A percentile compares a stretch with the other conserved stretches of the same genome.
These are phyloP conservation scores for Solanum chiquidenum DNA, from an alignment of 257 asterid species.

Conservation along the genomic window DNA sequence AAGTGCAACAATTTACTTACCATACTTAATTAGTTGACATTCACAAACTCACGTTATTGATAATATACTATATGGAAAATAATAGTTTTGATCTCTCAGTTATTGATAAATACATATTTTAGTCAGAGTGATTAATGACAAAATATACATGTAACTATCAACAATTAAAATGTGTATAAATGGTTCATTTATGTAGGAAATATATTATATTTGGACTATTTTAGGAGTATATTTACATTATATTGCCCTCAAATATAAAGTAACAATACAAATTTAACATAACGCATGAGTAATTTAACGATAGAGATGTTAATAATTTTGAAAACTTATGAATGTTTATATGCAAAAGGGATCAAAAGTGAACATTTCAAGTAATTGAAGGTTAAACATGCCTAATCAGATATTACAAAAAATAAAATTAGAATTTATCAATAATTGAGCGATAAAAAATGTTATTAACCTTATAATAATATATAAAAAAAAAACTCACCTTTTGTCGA, in stretches of 20 bases:
- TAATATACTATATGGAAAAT: background rate
- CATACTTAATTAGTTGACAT: background rate
- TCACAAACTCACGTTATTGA: background rate
- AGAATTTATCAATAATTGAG: background rate
- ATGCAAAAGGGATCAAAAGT: background rate
- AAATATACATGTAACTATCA: background rate
- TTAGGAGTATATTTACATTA: background rate
- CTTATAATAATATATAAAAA: background rate
- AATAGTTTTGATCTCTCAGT: background rate
- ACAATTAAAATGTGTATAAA: background rate
- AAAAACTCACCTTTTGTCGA: slow-evolving; percentile 32
- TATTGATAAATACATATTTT: background rate
- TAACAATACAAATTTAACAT: background rate
- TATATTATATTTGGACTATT: background rate
- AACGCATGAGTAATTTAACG: background rate
- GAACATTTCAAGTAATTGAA: background rate
- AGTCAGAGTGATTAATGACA: background rate
- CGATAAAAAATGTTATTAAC: background rate
- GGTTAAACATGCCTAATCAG: background rate
- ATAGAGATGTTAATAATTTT: background rate
- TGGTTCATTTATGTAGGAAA: background rate
- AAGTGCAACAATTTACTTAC: too few relatives aligned
- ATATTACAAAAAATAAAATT: background rate
- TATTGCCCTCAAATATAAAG: background rate
- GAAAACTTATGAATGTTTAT: background rate